Percentiles rank a stretch among this genome's conserved stretches.
Evolutionary conservation across 2,329 filamentous ascomycete species (phyloP).

Genomic region (Botrytis porri): DNA sequence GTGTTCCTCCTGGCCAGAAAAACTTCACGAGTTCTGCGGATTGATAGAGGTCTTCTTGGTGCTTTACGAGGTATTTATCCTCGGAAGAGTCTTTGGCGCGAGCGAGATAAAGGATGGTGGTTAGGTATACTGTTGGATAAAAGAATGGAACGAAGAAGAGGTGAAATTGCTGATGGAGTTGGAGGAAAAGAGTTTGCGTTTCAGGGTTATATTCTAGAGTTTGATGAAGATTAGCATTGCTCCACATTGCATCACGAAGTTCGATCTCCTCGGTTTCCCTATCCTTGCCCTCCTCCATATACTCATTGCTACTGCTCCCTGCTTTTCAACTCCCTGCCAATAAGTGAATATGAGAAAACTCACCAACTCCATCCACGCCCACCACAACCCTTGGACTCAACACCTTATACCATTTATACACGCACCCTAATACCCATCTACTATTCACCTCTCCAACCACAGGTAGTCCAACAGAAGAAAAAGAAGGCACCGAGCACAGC

Average conservation of each 20-base stretch:
- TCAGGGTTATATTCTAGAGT: conserved; percentile 61
- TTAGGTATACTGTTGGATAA: conserved; percentile 62
- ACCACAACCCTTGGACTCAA: conserved; percentile 72
- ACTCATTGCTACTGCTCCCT: not conserved
- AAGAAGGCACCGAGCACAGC: conserved; percentile 66
- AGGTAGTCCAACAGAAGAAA: conserved; percentile 44
- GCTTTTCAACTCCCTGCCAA: not conserved
- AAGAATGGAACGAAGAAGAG: conserved; percentile 78
- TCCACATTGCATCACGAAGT: not conserved
- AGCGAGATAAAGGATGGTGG: conserved; percentile 63
- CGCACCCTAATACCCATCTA: conserved; percentile 61
- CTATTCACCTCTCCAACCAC: conserved; percentile 53
- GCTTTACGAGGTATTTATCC: conserved; percentile 64
- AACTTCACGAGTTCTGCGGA: conserved; percentile 74
- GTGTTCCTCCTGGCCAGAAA: conserved; percentile 57
- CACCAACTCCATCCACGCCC: conserved; percentile 57
- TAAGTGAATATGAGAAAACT: conserved; percentile 22
- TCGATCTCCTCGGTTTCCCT: not conserved
- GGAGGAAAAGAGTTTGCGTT: conserved; percentile 67
- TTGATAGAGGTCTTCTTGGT: conserved; percentile 82
- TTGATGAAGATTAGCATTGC: not conserved
- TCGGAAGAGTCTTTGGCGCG: not conserved
- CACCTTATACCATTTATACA: conserved; percentile 84
- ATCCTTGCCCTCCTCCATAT: not conserved
- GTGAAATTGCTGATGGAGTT: conserved; percentile 70